These are phyloP conservation scores for Phytophthora tubulina DNA, from an alignment of 352 stramenopile species.

Conservation along the genomic window DNA sequence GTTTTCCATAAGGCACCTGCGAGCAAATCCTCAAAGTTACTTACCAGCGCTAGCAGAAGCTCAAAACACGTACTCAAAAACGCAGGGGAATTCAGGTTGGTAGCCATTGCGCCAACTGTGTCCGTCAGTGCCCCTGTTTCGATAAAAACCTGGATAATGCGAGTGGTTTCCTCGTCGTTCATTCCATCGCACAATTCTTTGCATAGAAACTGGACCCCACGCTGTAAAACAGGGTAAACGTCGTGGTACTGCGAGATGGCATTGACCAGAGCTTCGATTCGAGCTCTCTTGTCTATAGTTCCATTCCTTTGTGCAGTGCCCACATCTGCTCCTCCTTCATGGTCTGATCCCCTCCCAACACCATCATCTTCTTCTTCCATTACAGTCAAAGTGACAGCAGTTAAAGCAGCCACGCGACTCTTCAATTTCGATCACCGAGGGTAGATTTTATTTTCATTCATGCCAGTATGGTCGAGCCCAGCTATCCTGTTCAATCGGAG, in stretches of 20 bases:
- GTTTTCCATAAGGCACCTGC: slow-evolving; percentile 15
- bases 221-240: slow-evolving; percentile 41
- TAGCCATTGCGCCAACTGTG: slow-evolving; percentile 28
- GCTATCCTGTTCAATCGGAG: slow-evolving; percentile 52
- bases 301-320: not conserved
- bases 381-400: not conserved
- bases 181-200: slow-evolving; percentile 13
- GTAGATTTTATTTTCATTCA: slow-evolving; percentile 25
- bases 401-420: slow-evolving; percentile 6
- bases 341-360: not conserved
- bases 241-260: slow-evolving; percentile 45
- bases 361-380: slow-evolving; percentile 23
- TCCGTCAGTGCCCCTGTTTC: slow-evolving; percentile 11
- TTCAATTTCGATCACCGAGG: slow-evolving; percentile 23
- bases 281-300: slow-evolving; percentile 24
- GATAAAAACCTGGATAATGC: slow-evolving; percentile 21
- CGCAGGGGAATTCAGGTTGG: slow-evolving; percentile 24
- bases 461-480: not conserved
- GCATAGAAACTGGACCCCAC: slow-evolving; percentile 38
- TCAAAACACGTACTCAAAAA: slow-evolving; percentile 34
- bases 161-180: slow-evolving; percentile 3
- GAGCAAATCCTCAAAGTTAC: slow-evolving; percentile 2
- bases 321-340: not conserved
- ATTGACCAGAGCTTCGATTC: slow-evolving; percentile 41
- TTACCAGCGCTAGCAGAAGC: slow-evolving; percentile 19